Conservation (phyloP, 1,284 basidiomycete genomes). For the Apiotrichum sp. region DNA sequence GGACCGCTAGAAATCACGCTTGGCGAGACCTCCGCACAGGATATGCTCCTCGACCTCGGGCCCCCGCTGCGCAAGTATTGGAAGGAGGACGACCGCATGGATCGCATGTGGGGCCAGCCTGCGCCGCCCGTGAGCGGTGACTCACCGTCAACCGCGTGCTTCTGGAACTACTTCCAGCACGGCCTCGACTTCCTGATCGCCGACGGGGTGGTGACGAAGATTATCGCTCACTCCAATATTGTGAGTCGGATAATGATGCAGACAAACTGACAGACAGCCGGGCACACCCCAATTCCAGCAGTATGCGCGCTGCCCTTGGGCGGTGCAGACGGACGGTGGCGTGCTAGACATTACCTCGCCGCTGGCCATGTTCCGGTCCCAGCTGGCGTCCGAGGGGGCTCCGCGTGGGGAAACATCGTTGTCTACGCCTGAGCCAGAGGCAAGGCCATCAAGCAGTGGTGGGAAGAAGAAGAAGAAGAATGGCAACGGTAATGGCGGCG, state of each 20-base stretch:
- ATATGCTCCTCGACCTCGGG: constrained; percentile 69
- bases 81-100: constrained; percentile 79
- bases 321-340: constrained; percentile 48
- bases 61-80: constrained; percentile 69
- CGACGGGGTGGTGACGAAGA: constrained; percentile 66
- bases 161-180: constrained; percentile 86
- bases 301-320: constrained; percentile 84
- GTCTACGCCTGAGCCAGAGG: background rate
- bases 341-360: constrained; percentile 24
- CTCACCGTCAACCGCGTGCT: constrained; percentile 53
- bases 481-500: background rate
- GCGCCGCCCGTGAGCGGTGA: background rate
- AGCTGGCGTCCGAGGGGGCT: background rate
- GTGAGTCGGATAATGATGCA: constrained; percentile 49
- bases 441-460: background rate
- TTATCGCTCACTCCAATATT: constrained; percentile 76
- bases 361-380: constrained; percentile 19
- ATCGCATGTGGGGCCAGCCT: constrained; percentile 32
- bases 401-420: too few relatives aligned
- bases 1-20: constrained; percentile 57
- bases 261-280: constrained; percentile 52
- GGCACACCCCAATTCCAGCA: constrained; percentile 79
- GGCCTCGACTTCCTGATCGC: constrained; percentile 77
- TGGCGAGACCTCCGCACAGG: constrained; percentile 75
- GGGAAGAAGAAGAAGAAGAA: background rate